Evolutionary conservation across 2,329 filamentous ascomycete species (phyloP).

Genomic region (Arthrocladium fulminans): DNA sequence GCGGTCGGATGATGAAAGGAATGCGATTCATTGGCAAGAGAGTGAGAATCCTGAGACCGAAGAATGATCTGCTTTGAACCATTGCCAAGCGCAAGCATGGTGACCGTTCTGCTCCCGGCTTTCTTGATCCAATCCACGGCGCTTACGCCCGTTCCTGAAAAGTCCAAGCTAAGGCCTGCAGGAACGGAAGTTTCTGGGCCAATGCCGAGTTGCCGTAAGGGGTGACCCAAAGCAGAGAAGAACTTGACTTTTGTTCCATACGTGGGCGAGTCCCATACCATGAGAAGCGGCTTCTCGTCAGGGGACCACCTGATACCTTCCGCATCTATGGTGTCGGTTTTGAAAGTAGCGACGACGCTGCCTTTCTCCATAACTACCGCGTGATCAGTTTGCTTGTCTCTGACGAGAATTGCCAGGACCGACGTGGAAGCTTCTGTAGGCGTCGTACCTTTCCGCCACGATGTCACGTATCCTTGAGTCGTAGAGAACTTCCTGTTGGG

Average conservation of each 20-base stretch:
- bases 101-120: conserved; percentile 8
- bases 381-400: conserved; percentile 16
- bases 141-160: conserved; percentile 11
- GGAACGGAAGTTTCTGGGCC: conserved; percentile 3
- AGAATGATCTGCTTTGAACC: conserved; percentile 16
- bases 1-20: conserved; percentile 12
- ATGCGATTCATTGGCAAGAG: conserved; percentile 5
- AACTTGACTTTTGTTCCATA: conserved; percentile 18
- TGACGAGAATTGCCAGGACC: conserved; percentile 15
- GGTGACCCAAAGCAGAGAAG: conserved; percentile 19
- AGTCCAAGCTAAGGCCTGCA: background rate
- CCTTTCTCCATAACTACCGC: conserved; percentile 15
- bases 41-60: conserved; percentile 11
- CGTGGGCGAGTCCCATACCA: conserved; percentile 16
- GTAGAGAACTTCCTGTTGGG: conserved; percentile 18
- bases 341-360: conserved; percentile 14
- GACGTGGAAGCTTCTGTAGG: conserved; percentile 7
- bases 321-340: conserved; percentile 16
- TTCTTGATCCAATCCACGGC: background rate
- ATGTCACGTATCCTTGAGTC: background rate
- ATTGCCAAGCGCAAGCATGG: conserved; percentile 10
- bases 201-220: conserved; percentile 18
- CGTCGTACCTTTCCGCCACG: conserved; percentile 7
- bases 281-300: conserved; percentile 13
- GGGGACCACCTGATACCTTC: conserved; percentile 19